Evolutionary conservation across 108 stramenopile genomes (phyloP), one percentile per base, ranked within the genome.

Genomic region (Cyclostephanos invisitatus): DNA sequence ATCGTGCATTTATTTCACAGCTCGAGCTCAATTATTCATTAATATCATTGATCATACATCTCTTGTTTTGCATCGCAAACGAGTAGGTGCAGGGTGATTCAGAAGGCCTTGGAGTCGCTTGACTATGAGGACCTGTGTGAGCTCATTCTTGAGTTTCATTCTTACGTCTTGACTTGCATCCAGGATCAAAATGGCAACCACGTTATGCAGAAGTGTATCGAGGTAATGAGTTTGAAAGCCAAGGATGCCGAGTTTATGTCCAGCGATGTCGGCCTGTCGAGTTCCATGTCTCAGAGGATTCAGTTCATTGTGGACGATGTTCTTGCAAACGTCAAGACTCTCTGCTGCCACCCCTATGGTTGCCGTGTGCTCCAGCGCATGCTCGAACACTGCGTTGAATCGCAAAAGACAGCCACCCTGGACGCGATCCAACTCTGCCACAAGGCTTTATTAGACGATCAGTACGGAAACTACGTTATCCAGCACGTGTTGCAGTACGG

Each of bases 161-260:
- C 86, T 12, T 81, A 94, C 73, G 96, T 94, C n/a, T 75, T 97
- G 51, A 84, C 80, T 56, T 96, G 95, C 68, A 96, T 98, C 28
- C 96, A 97, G 55, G 98, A 98, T 70, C 96, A 96, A 67, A 97
- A 98, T 69, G 98, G 97, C 10, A 98, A 98, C 80, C 98, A 98
- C 73, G 98, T 98, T 15, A 96, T 97, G 67, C 98, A 98, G 73
- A 98, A 98, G 72, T 92, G 92, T 70, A 88, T 98, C 54, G 96
- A 98, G 79, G 90, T 94, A 2, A 86, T 93, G 74, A 86, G 87
- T 58, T 47, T 67, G 10, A 82, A 74, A 38, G 82, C 90, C 2
- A 92, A 86, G 62, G 85, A 81, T 44, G 80, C 87, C 21, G 80
- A 82, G 21, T 74, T 15, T 5, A 79, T 71, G 42, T 62, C 64